Percentiles rank a stretch among this genome's conserved stretches.
phyloP scores from a whole-genome alignment of 352 stramenopile species.

The Albugo candida region DNA sequence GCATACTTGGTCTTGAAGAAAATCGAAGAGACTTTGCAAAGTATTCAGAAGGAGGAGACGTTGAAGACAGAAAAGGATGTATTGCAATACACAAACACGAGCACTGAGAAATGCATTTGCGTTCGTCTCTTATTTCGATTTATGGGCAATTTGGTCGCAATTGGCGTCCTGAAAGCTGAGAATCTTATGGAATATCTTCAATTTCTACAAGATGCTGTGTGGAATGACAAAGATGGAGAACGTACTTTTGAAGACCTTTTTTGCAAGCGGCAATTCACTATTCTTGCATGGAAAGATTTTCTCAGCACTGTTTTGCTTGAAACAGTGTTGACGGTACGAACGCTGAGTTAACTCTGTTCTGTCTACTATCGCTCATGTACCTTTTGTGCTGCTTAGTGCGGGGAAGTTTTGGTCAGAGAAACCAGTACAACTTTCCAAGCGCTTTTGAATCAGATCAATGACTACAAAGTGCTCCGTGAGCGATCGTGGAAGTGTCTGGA shows the following conservation, averaged over 20 bases:
- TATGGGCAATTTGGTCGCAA: slow-evolving; percentile 30
- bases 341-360: neutral
- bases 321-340: slow-evolving; percentile 32
- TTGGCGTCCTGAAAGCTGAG: slow-evolving; percentile 33
- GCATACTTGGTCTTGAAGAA: slow-evolving; percentile 16
- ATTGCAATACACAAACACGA: slow-evolving; percentile 14
- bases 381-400: too few species aligned
- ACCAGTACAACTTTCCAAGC: too few species aligned
- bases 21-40: slow-evolving; percentile 37
- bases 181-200: slow-evolving; percentile 42
- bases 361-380: too few species aligned
- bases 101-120: slow-evolving; percentile 6
- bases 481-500: too few species aligned
- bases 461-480: too few species aligned
- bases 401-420: too few species aligned
- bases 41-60: slow-evolving; percentile 3
- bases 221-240: slow-evolving; percentile 12
- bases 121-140: slow-evolving; percentile 43
- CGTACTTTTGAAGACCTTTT: neutral
- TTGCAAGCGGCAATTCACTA: neutral
- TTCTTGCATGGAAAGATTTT: slow-evolving; percentile 55
- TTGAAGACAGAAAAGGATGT: slow-evolving; percentile 3
- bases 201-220: slow-evolving; percentile 28
- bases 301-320: slow-evolving; percentile 50
- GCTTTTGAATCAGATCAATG: too few species aligned